These are phyloP conservation scores for Suillus cothurnatus DNA, from an alignment of 768 basidiomycete species.

Conservation along the genomic window DNA sequence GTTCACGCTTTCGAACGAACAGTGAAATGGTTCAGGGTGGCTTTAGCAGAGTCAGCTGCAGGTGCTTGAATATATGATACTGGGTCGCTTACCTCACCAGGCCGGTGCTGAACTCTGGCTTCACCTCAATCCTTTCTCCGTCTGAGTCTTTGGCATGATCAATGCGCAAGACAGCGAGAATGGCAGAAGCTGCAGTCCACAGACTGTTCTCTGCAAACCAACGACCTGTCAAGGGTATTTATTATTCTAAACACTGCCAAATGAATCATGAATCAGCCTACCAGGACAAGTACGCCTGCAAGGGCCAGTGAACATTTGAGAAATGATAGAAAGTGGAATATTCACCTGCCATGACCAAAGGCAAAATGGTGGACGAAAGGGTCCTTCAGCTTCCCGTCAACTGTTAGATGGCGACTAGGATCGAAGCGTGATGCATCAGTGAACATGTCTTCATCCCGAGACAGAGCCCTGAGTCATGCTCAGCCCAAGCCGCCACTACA, in stretches of 20 bases:
- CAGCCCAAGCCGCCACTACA: neutral
- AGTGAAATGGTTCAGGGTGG: neutral
- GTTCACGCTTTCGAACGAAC: neutral
- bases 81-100: neutral
- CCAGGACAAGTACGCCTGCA: conserved; percentile 1
- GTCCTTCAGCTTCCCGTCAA: neutral
- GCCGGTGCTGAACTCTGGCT: neutral
- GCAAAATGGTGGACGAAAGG: neutral
- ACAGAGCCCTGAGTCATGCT: neutral
- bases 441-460: neutral
- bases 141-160: neutral
- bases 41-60: neutral
- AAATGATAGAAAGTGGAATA: neutral
- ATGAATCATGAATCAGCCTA: neutral
- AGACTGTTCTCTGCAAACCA: neutral
- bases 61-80: neutral
- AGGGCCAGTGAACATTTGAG: neutral
- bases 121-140: conserved; percentile 1
- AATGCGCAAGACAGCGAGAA: conserved; percentile 6
- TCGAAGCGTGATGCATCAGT: conserved; percentile 1
- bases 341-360: neutral
- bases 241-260: neutral
- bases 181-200: neutral
- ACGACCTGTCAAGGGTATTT: neutral
- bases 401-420: neutral